These are phyloP conservation scores for Periconia macrospinosa DNA, from an alignment of 2,329 filamentous ascomycete species.

Conservation along the genomic window DNA sequence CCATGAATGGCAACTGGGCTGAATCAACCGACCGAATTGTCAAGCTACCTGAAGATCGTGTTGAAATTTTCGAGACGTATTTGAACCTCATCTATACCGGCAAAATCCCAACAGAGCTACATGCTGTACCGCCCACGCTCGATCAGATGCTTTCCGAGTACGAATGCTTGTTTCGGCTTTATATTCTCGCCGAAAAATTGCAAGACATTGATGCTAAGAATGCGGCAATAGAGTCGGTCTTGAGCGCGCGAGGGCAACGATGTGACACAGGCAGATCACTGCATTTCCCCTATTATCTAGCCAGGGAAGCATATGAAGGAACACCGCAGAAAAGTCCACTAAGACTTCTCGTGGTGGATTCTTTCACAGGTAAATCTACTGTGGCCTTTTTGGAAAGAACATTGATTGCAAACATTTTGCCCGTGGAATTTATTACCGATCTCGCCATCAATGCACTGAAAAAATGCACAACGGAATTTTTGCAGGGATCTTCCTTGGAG, in stretches of 20 bases:
- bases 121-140: no score
- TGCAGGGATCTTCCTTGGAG: no score
- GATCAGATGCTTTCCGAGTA: no score
- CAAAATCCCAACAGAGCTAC: slow-evolving; percentile 1
- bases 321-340: not conserved
- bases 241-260: no score
- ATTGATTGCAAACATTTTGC: not conserved
- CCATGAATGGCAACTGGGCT: slow-evolving; percentile 2
- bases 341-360: not conserved
- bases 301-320: not conserved
- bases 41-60: slow-evolving; percentile 1
- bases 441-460: no score
- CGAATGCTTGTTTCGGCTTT: not conserved
- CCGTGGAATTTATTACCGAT: no score
- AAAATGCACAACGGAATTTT: no score
- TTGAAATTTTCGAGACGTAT: slow-evolving; percentile 1
- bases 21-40: slow-evolving; percentile 1
- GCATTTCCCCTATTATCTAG: not conserved
- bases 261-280: not conserved
- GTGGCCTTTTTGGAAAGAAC: no score
- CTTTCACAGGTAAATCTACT: not conserved
- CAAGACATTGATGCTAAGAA: slow-evolving; percentile 2
- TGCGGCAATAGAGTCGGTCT: not conserved
- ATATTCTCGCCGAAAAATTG: slow-evolving; percentile 4
- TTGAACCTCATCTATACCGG: slow-evolving; percentile 3